Evolutionary conservation across 129 eudicot species (phyloP), one percentile per base, ranked within the genome.

Genomic region (Gnaphalium uliginosum): DNA sequence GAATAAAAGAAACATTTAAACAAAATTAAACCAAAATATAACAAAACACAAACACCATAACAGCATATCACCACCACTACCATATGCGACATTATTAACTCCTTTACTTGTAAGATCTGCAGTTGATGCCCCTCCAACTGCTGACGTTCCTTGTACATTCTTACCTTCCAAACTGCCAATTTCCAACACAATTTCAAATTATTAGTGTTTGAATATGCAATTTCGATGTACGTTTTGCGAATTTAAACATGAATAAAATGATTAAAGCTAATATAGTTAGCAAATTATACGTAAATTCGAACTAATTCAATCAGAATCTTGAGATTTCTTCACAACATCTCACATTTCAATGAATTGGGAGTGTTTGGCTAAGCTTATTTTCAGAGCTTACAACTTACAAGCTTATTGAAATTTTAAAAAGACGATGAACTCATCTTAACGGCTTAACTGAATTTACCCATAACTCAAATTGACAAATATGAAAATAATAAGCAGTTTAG

Each of bases 101-200:
- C 79, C 83, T 67, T 57, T 67, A 35, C 83, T 80, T 66, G 57
- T 80, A 26, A 80, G 37, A 73, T 80, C 83, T 41, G 83, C 83
- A 66, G 83, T 80, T 41, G 83, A 80, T 29, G 74, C 33, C 43
- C 83, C 83, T 22, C 79, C 75, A 57, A 74, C 56, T 18, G 78
- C 58, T 30, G 56, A 6, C 4, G 75, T 67, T 66, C 83, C 83
- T 27, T 73, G 63, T 66, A 61, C 37, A 25, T 25, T 80, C 75
- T 80, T 80, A 39, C 83, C 83, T 65, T 80, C 70, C 79, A 67
- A 27, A 80, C 83, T 80, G 83, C 69, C 72, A 48, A 29, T 69
- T 78, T 78, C 23, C 48, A 60, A 59, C 35, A 22, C 24, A 54
- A 24, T 25, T 15, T 72, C 67, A 65, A 70, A 26, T 58, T 22